Evolutionary conservation across 2,329 filamentous ascomycete species (phyloP).

Genomic region (Zasmidium cellare): DNA sequence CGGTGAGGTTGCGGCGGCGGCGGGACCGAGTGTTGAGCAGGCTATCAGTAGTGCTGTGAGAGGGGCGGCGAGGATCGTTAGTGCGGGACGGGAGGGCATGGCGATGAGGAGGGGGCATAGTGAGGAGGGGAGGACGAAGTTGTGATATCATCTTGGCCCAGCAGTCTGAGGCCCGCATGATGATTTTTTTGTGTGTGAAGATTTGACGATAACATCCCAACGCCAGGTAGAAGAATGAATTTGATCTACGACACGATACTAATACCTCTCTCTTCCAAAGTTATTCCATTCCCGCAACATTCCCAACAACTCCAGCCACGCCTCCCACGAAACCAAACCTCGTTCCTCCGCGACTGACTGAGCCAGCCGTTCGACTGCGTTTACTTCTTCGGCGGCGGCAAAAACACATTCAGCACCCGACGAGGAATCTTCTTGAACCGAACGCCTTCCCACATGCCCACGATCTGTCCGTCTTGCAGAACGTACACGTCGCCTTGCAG

Average conservation of each 20-base stretch:
- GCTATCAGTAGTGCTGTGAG: constrained; percentile 31
- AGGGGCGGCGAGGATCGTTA: constrained; percentile 30
- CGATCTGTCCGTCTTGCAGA: constrained; percentile 32
- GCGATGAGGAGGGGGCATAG: constrained; percentile 31
- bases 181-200: background rate
- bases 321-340: no score
- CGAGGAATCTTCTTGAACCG: constrained; percentile 57
- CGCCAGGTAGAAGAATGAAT: no score
- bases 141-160: constrained; percentile 21
- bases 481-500: constrained; percentile 33
- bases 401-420: constrained; percentile 61
- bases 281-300: no score
- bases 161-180: no score
- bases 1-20: constrained; percentile 12
- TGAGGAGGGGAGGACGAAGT: constrained; percentile 39
- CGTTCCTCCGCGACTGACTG: no score
- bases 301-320: no score
- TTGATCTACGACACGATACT: no score
- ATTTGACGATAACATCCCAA: no score
- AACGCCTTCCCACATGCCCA: constrained; percentile 34
- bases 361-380: no score
- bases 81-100: constrained; percentile 15
- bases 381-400: constrained; percentile 56
- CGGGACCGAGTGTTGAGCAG: constrained; percentile 27
- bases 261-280: no score